Percentiles rank a stretch among this genome's conserved stretches.
Evolutionary conservation across 495 filamentous ascomycete genomes (phyloP).

Genomic region (Hapsidospora chrysogenum): DNA sequence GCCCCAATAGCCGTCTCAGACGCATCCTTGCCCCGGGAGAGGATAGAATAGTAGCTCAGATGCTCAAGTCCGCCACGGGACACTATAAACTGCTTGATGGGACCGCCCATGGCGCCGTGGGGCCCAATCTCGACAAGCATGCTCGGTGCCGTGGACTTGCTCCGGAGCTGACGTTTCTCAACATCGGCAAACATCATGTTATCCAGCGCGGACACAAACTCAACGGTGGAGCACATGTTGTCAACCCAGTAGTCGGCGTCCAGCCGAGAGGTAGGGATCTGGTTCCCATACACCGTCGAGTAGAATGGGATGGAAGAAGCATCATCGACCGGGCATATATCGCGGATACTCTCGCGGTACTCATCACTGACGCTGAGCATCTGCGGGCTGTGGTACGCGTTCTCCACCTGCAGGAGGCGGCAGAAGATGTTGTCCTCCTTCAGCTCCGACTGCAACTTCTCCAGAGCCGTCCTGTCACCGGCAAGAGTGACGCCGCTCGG

Average conservation of each 20-base stretch:
- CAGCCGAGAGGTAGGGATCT: background rate
- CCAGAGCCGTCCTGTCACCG: slow-evolving; percentile 19
- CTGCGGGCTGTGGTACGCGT: slow-evolving; percentile 27
- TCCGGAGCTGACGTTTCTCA: slow-evolving; percentile 8
- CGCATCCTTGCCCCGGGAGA: background rate
- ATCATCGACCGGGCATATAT: slow-evolving; percentile 3
- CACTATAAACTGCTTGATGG: slow-evolving; percentile 31
- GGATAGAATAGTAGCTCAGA: background rate
- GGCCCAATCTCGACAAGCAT: slow-evolving; percentile 39
- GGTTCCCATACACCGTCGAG: slow-evolving; percentile 19
- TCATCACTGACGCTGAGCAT: slow-evolving; percentile 21
- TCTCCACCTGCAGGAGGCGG: slow-evolving; percentile 17
- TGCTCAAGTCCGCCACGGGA: slow-evolving; percentile 4
- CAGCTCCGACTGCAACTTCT: slow-evolving; percentile 11
- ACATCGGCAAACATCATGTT: slow-evolving; percentile 12
- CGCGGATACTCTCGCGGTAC: slow-evolving; percentile 13
- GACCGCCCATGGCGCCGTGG: slow-evolving; percentile 34
- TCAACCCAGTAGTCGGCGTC: slow-evolving; percentile 16
- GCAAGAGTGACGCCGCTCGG: slow-evolving; percentile 28
- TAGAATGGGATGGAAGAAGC: slow-evolving; percentile 13
- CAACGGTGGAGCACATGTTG: slow-evolving; percentile 23
- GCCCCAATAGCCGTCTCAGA: background rate
- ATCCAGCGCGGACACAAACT: slow-evolving; percentile 16
- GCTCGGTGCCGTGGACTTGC: slow-evolving; percentile 1
- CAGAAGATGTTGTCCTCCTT: slow-evolving; percentile 13